Evolutionary conservation across 495 filamentous ascomycete genomes (phyloP).

Genomic region (Cetradonia linearis): DNA sequence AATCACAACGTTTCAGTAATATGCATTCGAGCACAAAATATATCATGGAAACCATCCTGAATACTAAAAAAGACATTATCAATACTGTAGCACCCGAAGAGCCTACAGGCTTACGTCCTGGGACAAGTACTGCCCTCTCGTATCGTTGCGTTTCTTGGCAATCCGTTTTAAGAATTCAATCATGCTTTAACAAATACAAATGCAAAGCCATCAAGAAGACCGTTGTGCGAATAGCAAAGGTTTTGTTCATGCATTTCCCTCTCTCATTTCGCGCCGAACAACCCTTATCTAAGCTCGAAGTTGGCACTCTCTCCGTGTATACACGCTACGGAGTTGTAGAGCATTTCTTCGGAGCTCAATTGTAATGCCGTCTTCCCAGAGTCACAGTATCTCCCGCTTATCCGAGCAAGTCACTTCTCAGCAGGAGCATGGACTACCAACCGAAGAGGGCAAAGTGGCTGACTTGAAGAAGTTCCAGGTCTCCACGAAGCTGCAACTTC

Average conservation of each 20-base stretch:
- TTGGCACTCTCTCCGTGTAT: neutral
- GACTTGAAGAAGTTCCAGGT: neutral
- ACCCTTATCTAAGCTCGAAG: neutral
- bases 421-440: neutral
- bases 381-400: neutral
- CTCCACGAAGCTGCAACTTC: neutral
- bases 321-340: neutral
- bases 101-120: neutral
- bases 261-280: neutral
- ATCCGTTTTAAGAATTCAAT: neutral
- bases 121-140: neutral
- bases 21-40: neutral
- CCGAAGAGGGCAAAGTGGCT: neutral
- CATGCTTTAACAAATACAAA: neutral
- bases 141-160: neutral
- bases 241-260: neutral
- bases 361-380: neutral
- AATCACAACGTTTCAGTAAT: neutral
- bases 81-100: neutral
- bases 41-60: neutral
- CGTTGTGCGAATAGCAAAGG: neutral
- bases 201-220: neutral
- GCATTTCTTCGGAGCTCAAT: neutral
- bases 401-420: neutral
- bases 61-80: neutral